These are phyloP conservation scores for Aciculoconidium aculeatum DNA, from an alignment of 805 yeast species.

Conservation along the genomic window DNA sequence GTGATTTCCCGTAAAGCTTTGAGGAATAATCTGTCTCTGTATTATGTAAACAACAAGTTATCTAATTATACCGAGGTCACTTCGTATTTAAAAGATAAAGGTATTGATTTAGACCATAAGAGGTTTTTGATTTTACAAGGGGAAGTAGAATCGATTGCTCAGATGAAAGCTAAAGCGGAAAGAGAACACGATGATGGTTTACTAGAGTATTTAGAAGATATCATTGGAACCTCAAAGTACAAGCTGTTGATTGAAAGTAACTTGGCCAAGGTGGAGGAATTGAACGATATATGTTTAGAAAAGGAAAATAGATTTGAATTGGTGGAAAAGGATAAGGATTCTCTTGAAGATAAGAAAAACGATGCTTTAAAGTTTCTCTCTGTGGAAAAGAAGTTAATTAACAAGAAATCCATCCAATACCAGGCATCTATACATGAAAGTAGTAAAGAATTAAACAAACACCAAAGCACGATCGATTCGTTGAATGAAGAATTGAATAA, in stretches of 20 bases:
- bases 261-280: conserved; percentile 54
- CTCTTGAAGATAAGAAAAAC: conserved; percentile 59
- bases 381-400: conserved; percentile 55
- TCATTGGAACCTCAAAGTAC: conserved; percentile 88
- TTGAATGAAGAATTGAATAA: conserved; percentile 35
- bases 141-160: conserved; percentile 96
- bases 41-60: conserved; percentile 62
- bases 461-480: conserved; percentile 31
- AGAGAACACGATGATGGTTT: conserved; percentile 88
- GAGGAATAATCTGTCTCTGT: conserved; percentile 70
- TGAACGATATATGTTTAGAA: conserved; percentile 75
- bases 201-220: conserved; percentile 90
- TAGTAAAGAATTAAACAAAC: conserved; percentile 32
- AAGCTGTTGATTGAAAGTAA: conserved; percentile 69
- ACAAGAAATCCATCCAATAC: conserved; percentile 47
- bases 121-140: conserved; percentile 94
- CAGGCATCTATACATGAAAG: conserved; percentile 47
- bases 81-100: conserved; percentile 62
- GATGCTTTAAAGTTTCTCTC: conserved; percentile 62
- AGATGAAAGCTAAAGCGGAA: conserved; percentile 97
- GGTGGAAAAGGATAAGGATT: conserved; percentile 69
- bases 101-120: conserved; percentile 92
- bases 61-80: conserved; percentile 81
- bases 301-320: conserved; percentile 74
- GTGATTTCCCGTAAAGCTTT: conserved; percentile 78